phyloP scores from a whole-genome alignment of 306 rosid species.

The Casuarina equisetifolia region DNA sequence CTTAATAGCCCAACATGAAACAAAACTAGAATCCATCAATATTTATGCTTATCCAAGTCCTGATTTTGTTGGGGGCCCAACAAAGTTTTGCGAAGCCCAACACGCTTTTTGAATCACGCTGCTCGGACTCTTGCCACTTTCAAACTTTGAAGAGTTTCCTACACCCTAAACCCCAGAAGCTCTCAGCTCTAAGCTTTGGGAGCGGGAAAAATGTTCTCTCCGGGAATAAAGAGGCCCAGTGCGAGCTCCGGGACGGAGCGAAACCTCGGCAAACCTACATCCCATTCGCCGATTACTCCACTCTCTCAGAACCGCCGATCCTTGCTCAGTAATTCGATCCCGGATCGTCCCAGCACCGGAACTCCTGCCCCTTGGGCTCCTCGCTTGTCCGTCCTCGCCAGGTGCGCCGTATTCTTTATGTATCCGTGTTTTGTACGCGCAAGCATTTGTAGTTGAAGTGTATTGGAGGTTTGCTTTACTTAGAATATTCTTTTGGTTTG shows the following conservation, averaged over 20 bases:
- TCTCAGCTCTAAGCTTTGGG: not conserved
- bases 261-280: constrained; percentile 14
- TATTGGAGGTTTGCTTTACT: constrained; percentile 2
- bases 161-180: constrained; percentile 43
- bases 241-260: constrained; percentile 28
- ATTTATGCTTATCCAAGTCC: no score
- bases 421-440: not conserved
- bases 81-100: no score
- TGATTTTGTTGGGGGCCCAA: no score
- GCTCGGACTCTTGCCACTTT: not conserved
- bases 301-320: constrained; percentile 39
- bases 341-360: constrained; percentile 81
- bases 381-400: constrained; percentile 87
- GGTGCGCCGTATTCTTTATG: constrained; percentile 35
- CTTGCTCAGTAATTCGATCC: constrained; percentile 39
- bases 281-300: constrained; percentile 67
- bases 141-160: not conserved
- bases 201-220: constrained; percentile 59
- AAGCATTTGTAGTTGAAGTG: not conserved
- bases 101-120: no score
- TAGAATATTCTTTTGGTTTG: not conserved
- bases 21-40: no score
- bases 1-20: no score
- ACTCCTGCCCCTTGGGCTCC: constrained; percentile 99
- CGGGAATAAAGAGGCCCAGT: constrained; percentile 62